Evolutionary conservation across 148 eudicot species (phyloP), one percentile per base, ranked within the genome.

Genomic region (Amaranthus palmeri): DNA sequence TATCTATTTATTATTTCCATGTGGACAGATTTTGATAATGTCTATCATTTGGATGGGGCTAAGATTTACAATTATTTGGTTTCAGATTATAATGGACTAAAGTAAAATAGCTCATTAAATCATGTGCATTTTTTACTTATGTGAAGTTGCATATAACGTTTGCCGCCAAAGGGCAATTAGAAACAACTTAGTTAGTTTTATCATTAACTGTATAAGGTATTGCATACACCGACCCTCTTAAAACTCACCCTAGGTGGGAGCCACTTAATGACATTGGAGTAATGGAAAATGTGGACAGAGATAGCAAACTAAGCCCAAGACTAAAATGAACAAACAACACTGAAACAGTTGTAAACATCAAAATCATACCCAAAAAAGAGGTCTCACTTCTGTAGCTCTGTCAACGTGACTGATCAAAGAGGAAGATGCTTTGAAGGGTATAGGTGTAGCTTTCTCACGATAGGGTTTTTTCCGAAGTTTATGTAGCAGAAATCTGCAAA

Each of bases 1-100:
- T 43, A 58, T 55, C 61, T 77, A 68, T 51, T 53, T 68, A 43
- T 47, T 7, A 6, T 11, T 60, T 57, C 57, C 65, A 74, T 48
- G 47, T 61, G 62, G 57, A 64, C 36, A 68, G 62, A 65, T 11
- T 4, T 36, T 36, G 36, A 46, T 49, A 62, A 54, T 25, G 47
- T 47, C 10, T 8, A 55, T 62, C n/a, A 61, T 17, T 70, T 64
- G n/a, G 44, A 58, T 47, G 25, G n/a, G 58, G 57, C 70, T 13
- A 17, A 40, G 36, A 50, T 25, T 25, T 25, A 25, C 1, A 25
- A 25, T 25, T 25, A 25, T 25, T 25, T 25, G 36, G 36, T 25
- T 25, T 25, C 36, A 2, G 55, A 61, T 10, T 53, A 51, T 8
- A 9, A n/a, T 42, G 53, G 11, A 55, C 66, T 48, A 56, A 52